phyloP scores from a whole-genome alignment of 495 filamentous ascomycete species.

The Xylaria intraflava region DNA sequence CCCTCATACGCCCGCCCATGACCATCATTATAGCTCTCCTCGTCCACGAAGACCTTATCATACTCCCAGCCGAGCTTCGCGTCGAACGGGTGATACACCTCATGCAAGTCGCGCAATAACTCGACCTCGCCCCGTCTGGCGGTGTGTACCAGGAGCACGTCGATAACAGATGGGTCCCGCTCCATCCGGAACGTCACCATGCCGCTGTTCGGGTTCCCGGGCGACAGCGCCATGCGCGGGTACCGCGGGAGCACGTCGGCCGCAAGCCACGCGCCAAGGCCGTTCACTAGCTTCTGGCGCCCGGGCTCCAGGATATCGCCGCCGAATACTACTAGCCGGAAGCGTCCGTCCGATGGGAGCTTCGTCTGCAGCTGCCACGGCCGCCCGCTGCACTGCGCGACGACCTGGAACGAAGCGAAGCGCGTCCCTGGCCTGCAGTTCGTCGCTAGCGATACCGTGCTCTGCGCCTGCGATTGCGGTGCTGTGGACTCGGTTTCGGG shows the following conservation, averaged over 20 bases:
- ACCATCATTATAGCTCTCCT: slow-evolving; percentile 51
- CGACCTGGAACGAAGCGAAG: slow-evolving; percentile 51
- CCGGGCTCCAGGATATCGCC: slow-evolving; percentile 45
- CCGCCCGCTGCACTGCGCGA: slow-evolving; percentile 51
- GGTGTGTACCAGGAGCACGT: slow-evolving; percentile 54
- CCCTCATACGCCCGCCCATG: slow-evolving; percentile 57
- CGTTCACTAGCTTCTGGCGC: slow-evolving; percentile 27
- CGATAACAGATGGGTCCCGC: slow-evolving; percentile 40
- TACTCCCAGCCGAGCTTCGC: slow-evolving; percentile 56
- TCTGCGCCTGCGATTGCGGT: neutral
- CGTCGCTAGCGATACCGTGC: slow-evolving; percentile 1
- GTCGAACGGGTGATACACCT: slow-evolving; percentile 49
- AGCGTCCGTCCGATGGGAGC: slow-evolving; percentile 51
- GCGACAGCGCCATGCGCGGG: slow-evolving; percentile 8
- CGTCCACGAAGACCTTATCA: slow-evolving; percentile 60
- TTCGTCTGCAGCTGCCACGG: slow-evolving; percentile 45
- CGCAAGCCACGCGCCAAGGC: slow-evolving; percentile 34
- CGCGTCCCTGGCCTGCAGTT: slow-evolving; percentile 50
- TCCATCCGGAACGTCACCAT: slow-evolving; percentile 30
- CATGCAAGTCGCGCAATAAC: slow-evolving; percentile 46
- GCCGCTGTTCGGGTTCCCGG: slow-evolving; percentile 11
- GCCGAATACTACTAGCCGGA: slow-evolving; percentile 55
- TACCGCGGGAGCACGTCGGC: slow-evolving; percentile 25
- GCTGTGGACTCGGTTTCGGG: slow-evolving; percentile 12
- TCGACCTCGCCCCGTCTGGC: slow-evolving; percentile 42